phyloP scores from a whole-genome alignment of 116 monocot species.

The Dioscorea cayenensis region DNA sequence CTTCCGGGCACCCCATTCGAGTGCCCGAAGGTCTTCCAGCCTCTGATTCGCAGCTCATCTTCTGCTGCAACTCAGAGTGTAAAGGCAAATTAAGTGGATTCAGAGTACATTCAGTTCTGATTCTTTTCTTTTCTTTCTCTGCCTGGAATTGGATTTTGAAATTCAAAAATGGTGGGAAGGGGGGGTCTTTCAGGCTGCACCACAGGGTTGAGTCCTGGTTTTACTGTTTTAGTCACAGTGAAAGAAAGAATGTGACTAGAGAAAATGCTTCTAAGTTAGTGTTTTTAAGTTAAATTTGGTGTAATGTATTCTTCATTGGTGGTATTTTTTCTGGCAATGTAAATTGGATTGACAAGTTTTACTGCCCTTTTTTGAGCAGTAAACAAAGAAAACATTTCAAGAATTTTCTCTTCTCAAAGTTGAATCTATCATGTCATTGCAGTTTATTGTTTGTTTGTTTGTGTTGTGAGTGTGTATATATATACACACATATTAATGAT shows the following conservation, averaged over 20 bases:
- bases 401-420: background rate
- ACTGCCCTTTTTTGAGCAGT: background rate
- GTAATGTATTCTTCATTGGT: slow-evolving; percentile 4
- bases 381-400: too few relatives aligned
- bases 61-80: background rate
- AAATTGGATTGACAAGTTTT: slow-evolving; percentile 5
- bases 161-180: background rate
- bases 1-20: slow-evolving; percentile 32
- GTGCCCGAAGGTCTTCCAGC: slow-evolving; percentile 13
- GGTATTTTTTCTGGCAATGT: background rate
- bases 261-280: background rate
- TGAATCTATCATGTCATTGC: too few relatives aligned
- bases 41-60: background rate
- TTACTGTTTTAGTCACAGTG: background rate
- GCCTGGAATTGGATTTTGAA: background rate
- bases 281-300: background rate
- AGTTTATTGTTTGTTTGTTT: too few relatives aligned
- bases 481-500: too few relatives aligned
- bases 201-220: background rate
- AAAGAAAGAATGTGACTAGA: background rate
- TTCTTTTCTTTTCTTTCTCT: background rate
- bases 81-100: background rate
- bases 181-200: background rate
- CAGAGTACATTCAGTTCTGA: background rate
- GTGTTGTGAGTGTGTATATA: too few relatives aligned